A percentile compares a stretch with the other conserved stretches of the same genome.
Conservation (phyloP, 2,329 filamentous ascomycete genomes). For the Venturia pyrina region DNA sequence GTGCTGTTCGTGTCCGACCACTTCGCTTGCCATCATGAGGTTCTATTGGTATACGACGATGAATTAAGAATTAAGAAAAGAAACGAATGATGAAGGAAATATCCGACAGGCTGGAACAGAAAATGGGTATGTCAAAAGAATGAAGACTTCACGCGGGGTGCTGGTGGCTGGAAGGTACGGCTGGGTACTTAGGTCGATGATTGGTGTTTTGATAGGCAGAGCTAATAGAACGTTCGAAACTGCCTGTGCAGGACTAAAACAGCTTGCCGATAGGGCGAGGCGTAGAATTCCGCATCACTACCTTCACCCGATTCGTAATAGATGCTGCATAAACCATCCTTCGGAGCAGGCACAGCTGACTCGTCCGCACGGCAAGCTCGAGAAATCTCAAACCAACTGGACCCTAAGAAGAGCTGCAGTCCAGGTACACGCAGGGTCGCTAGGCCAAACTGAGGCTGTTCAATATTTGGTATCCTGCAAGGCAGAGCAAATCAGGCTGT, state of each 20-base stretch:
- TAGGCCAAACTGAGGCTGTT: background rate
- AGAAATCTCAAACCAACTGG: background rate
- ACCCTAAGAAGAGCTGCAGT: background rate
- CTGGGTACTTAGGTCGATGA: background rate
- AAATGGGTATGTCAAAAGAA: background rate
- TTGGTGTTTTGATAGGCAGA: background rate
- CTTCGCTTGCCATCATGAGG: background rate
- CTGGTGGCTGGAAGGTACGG: background rate
- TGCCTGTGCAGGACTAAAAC: background rate
- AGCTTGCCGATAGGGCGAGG: background rate
- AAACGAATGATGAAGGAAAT: background rate
- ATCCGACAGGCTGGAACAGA: background rate
- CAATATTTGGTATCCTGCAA: background rate
- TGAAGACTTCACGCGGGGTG: background rate
- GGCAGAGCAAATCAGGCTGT: background rate
- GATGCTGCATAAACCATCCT: background rate
- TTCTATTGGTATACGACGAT: background rate
- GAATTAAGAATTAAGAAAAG: background rate
- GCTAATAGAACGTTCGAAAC: slow-evolving; percentile 6
- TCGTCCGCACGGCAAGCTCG: background rate
- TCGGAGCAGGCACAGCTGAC: background rate
- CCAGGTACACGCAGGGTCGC: background rate
- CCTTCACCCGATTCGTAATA: background rate
- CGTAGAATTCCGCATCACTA: background rate
- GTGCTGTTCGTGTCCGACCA: background rate